Base-by-base conservation (phyloP, 1,139 yeast species). In the Saccharomyces hybrid region DNA sequence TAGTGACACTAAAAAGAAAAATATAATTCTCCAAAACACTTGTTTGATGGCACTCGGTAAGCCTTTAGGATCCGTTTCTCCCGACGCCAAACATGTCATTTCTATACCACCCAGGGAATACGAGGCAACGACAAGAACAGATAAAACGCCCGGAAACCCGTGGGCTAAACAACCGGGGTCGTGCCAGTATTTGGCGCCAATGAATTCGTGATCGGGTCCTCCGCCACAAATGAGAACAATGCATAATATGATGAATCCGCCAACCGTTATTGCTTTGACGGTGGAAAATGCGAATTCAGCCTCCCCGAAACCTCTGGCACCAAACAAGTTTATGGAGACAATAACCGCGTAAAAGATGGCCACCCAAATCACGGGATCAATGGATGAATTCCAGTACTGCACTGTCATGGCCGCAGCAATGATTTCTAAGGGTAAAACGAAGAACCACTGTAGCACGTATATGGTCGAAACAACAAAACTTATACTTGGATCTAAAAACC, bases 21-120 rank as follows among this genome's bases (percentile, higher is more conserved):
- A 71, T 23, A 83, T 66, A 58, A 86, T 81, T 73, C 91, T 78
- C 84, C 87, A 84, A 70, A 83, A 80, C 23, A 84, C 88, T 64
- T 83, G 89, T 68, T 84, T 84, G 58, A 82, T 80, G 38, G 90
- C 89, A 56, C 75, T 73, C 54, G 91, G 89, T 53, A 86, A 75
- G 19, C 86, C 74, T 63, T 76, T 78, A 53, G 96, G 96, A 69
- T 86, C 83, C 48, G 76, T 77, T 72, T 89, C 96, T 16, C 95
- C 89, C 41, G 95, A 90, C 23, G 95, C 90, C 60, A 89, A 75
- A 54, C 95, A 95, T 56, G 85, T 86, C 66, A 86, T 77, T 70
- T 87, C 95, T 48, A 87, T 81, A 61, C 95, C 95, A 46, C 89
- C 88, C 63, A 86, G 84, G 3, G 95, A 82, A 70, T 87, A 89